Percentiles rank a stretch among this genome's conserved stretches.
Conservation (phyloP, 495 filamentous ascomycete species). For the Tuber borchii region DNA sequence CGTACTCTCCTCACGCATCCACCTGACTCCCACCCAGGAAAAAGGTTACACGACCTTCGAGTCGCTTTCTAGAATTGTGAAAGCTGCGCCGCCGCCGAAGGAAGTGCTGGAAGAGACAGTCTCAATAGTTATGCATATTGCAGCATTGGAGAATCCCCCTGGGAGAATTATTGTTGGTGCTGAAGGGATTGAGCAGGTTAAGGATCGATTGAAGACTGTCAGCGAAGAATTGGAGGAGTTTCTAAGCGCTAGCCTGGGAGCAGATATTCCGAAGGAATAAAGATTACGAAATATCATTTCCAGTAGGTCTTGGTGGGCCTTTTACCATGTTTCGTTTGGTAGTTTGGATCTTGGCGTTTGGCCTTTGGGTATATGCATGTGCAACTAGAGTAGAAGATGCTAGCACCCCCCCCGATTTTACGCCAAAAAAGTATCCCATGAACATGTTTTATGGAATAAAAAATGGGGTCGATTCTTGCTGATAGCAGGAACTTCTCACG, state of each 20-base stretch:
- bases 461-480: too few relatives aligned
- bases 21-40: conserved; percentile 18
- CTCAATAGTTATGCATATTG: conserved; percentile 80
- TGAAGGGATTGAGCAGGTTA: conserved; percentile 80
- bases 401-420: too few relatives aligned
- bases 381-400: too few relatives aligned
- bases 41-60: conserved; percentile 16
- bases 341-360: not conserved
- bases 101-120: conserved; percentile 61
- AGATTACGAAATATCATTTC: not conserved
- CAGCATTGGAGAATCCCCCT: conserved; percentile 90
- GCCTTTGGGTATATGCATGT: not conserved
- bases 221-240: conserved; percentile 96
- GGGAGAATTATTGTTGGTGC: conserved; percentile 89
- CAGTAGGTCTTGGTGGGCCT: not conserved
- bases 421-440: too few relatives aligned
- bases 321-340: not conserved
- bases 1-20: conserved; percentile 26
- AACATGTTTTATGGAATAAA: too few relatives aligned
- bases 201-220: conserved; percentile 93
- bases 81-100: conserved; percentile 10
- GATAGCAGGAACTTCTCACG: too few relatives aligned
- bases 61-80: not conserved
- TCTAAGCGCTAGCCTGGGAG: conserved; percentile 76
- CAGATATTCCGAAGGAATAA: conserved; percentile 47